Conservation (phyloP, 2,329 filamentous ascomycete species). For the Aspergillus flavus region DNA sequence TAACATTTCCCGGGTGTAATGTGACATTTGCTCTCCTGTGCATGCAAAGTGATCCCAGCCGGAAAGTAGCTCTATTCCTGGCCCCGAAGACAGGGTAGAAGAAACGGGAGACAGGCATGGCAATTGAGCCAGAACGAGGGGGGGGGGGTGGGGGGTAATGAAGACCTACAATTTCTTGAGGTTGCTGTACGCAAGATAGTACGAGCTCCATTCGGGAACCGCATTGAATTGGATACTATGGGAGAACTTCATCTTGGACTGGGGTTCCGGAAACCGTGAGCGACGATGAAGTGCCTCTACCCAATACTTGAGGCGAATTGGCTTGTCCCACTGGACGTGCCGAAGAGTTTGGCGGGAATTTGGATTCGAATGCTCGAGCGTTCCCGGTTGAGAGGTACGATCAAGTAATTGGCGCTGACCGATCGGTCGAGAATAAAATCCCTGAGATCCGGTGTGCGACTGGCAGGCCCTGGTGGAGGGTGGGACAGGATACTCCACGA, state of each 20-base stretch:
- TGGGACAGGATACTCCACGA: conserved; percentile 28
- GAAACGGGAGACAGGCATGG: conserved; percentile 3
- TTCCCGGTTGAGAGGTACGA: neutral
- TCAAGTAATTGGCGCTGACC: neutral
- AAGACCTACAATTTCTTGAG: conserved; percentile 88
- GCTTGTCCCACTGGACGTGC: conserved; percentile 11
- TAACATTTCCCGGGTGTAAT: conserved; percentile 5
- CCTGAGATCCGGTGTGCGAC: conserved; percentile 10
- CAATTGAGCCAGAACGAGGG: neutral
- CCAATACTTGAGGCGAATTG: conserved; percentile 34
- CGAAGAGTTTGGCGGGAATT: neutral
- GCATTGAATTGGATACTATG: conserved; percentile 99
- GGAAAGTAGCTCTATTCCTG: neutral
- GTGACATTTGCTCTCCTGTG: conserved; percentile 9
- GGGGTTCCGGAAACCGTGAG: conserved; percentile 49
- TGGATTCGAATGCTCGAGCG: neutral
- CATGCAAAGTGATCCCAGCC: neutral
- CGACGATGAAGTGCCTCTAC: conserved; percentile 35
- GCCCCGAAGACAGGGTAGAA: neutral
- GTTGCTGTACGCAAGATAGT: conserved; percentile 98
- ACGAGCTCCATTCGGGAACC: conserved; percentile 97
- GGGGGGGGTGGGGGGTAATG: neutral
- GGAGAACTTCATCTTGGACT: conserved; percentile 98
- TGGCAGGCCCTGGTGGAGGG: conserved; percentile 7
- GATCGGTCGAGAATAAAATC: conserved; percentile 3